These are phyloP conservation scores for Tilletia caries DNA, from an alignment of 1,284 basidiomycete genomes.

Conservation along the genomic window DNA sequence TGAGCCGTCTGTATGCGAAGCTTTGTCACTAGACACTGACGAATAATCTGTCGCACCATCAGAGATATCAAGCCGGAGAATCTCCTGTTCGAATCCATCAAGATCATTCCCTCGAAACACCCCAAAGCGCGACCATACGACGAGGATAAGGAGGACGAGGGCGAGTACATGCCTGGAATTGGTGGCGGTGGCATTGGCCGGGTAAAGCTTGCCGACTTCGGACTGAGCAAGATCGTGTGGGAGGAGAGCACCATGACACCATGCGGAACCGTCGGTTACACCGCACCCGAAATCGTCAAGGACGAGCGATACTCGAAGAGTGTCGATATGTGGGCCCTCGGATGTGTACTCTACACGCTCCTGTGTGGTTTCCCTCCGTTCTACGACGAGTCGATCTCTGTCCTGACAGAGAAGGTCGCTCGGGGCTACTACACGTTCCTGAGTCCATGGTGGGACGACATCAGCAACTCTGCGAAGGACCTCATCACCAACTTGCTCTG, in stretches of 20 bases:
- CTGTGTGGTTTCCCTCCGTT: conserved; percentile 98
- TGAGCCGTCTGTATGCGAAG: background rate
- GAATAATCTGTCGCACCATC: background rate
- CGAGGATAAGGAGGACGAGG: conserved; percentile 98
- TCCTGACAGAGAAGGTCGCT: conserved; percentile 97
- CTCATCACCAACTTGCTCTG: conserved; percentile 91
- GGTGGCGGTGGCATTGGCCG: conserved; percentile 96
- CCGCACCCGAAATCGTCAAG: conserved; percentile 98
- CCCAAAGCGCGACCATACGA: conserved; percentile 82
- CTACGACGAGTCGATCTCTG: conserved; percentile 98
- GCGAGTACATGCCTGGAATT: conserved; percentile 83
- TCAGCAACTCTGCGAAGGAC: conserved; percentile 85
- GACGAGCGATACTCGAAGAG: conserved; percentile 97
- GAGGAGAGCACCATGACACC: conserved; percentile 98
- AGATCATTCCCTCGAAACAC: conserved; percentile 80
- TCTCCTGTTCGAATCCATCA: conserved; percentile 88
- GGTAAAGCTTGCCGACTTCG: conserved; percentile 99
- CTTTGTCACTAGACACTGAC: background rate
- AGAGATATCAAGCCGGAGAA: conserved; percentile 98
- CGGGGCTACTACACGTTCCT: conserved; percentile 96
- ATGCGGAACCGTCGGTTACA: conserved; percentile 98
- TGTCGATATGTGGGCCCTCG: conserved; percentile 99
- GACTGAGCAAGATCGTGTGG: conserved; percentile 97
- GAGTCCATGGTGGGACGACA: conserved; percentile 99
- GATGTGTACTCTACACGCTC: conserved; percentile 95